Base-by-base conservation (phyloP, 1,284 basidiomycete species). In the Microbotryum lychnidis-dioicae region DNA sequence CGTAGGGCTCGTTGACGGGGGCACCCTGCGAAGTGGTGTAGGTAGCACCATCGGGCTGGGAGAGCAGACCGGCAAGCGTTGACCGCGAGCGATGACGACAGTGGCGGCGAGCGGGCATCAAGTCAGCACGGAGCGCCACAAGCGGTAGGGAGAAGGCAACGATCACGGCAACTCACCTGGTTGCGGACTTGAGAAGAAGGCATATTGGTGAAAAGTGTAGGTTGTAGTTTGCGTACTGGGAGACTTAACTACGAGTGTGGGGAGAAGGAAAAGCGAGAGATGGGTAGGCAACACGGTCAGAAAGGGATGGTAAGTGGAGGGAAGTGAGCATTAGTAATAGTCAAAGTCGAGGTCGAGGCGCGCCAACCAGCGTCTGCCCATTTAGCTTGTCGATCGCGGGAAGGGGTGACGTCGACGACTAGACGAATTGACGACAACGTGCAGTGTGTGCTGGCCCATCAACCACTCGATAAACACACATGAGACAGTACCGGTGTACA, bases 11-110 rank as follows among this genome's bases (percentile, higher is more conserved):
- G 74, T 79, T 67, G 83, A 85, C 54, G 80, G 77, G 84, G 6
- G 84, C 85, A 71, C 91, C 91, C 70, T 84, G 89, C 61, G 87
- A 89, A 58, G 87, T 87, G 69, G 89, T 91, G 81, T 91, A 93
- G 64, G 81, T 71, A 25, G 83, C 81, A 65, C 78, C 78, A 76
- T 86, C 83, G 27, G 42, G 50, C 60, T 64, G 20, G 31, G 31
- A 31, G 3, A 14, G 4, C 31, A 48, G 44, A 20, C 20, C 27
- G 27, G 20, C 16, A 48, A 8, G 14, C 20, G 18, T 47, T 29
- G 31, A 7, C 31, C 7, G 16, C 14, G 29, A 54, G 37, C 37
- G 37, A 42, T 42, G 37, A 42, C 37, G 37, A 54, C 33, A 46
- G 44, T n/a, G 23, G 16, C 16, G 27, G 47, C 14, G 8, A 16